A percentile compares a stretch with the other conserved stretches of the same genome.
phyloP scores from a whole-genome alignment of 306 rosid genomes.

The Glycyrrhiza uralensis region DNA sequence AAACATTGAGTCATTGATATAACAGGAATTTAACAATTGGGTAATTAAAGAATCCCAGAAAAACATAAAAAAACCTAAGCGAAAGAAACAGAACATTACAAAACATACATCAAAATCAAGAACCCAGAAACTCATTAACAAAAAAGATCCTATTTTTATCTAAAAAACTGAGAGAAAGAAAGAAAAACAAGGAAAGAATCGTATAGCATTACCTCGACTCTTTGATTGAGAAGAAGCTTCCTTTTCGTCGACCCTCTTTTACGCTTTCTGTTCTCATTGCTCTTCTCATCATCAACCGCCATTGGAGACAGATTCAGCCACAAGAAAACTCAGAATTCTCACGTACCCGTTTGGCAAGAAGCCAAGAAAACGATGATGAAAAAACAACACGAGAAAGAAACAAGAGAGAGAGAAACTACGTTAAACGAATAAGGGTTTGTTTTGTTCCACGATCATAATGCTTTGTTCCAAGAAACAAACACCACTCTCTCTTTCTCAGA shows the following conservation, averaged over 20 bases:
- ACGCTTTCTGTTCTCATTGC: not conserved
- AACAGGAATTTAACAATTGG: not conserved
- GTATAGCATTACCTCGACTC: slow-evolving; percentile 41
- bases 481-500: no score
- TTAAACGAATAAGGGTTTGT: no score
- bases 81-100: not conserved
- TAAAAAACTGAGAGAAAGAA: not conserved
- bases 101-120: not conserved
- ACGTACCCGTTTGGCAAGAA: not conserved
- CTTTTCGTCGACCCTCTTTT: not conserved
- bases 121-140: not conserved
- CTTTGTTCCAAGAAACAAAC: no score
- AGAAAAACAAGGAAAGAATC: not conserved
- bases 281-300: slow-evolving; percentile 23
- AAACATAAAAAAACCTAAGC: not conserved
- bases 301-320: slow-evolving; percentile 11
- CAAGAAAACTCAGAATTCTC: not conserved
- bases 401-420: not conserved
- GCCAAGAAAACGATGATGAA: not conserved
- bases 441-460: no score
- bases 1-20: not conserved
- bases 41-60: not conserved
- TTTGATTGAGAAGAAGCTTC: slow-evolving; percentile 32
- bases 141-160: not conserved
- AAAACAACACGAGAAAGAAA: not conserved